A percentile compares a stretch with the other conserved stretches of the same genome.
phyloP scores from a whole-genome alignment of 2,329 filamentous ascomycete genomes.

The Chalaropsis thielavioides region DNA sequence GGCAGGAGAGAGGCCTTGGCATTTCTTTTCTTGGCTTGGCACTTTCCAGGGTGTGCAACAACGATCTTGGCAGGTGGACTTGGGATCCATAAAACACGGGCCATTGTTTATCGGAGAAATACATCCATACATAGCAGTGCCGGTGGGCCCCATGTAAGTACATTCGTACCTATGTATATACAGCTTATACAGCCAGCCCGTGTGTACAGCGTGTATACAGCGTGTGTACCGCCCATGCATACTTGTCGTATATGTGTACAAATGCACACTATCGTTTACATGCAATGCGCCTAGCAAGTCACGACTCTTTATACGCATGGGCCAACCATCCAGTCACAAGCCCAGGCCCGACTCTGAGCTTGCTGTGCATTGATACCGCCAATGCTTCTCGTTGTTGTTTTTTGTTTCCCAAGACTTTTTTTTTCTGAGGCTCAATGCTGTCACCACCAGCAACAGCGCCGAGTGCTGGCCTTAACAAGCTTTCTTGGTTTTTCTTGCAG shows the following conservation, averaged over 20 bases:
- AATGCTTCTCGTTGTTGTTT: background rate
- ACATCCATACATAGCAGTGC: background rate
- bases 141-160: no score
- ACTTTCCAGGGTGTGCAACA: background rate
- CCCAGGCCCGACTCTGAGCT: background rate
- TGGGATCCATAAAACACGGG: background rate
- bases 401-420: background rate
- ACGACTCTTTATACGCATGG: no score
- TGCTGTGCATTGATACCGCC: background rate
- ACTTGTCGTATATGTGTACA: no score
- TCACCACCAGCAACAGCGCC: background rate
- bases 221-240: no score
- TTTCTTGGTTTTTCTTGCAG: background rate
- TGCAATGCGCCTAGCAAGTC: no score
- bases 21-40: slow-evolving; percentile 2
- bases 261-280: no score
- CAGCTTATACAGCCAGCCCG: no score
- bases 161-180: no score
- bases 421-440: background rate
- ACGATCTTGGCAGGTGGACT: background rate
- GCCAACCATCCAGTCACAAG: no score
- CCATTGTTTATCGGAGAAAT: slow-evolving; percentile 4
- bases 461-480: background rate
- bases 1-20: background rate
- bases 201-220: no score